phyloP scores from a whole-genome alignment of 75 land plant species.

The Picea sitchensis region DNA sequence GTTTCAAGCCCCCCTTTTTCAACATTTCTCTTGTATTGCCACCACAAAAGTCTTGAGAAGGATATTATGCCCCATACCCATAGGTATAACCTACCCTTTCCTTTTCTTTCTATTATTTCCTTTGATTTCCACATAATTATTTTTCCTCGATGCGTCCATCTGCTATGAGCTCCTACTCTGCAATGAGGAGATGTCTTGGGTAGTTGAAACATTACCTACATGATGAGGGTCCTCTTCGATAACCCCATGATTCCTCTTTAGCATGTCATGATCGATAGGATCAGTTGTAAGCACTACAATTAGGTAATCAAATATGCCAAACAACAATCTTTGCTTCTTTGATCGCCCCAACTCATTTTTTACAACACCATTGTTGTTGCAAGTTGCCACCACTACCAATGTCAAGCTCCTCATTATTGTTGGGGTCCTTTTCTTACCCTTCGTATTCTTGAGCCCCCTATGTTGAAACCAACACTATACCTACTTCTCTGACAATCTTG shows the following conservation, averaged over 20 bases:
- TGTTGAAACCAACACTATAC: constrained; percentile 70
- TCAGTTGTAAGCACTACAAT: background rate
- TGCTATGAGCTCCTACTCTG: background rate
- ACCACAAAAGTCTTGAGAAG: background rate
- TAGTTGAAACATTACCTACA: background rate
- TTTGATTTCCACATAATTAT: background rate
- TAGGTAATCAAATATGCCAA: background rate
- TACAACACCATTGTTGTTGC: background rate
- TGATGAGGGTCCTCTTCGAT: background rate
- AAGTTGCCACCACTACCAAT: constrained; percentile 24
- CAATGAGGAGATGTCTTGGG: constrained; percentile 4
- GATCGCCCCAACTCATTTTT: background rate
- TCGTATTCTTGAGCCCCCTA: constrained; percentile 64
- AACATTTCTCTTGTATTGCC: background rate
- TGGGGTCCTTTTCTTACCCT: constrained; percentile 32
- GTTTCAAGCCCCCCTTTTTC: background rate
- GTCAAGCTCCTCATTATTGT: constrained; percentile 32
- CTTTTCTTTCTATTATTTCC: constrained; percentile 3
- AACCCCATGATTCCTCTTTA: background rate
- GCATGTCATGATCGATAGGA: background rate
- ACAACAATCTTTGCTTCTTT: background rate
- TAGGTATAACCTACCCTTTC: background rate
- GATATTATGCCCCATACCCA: background rate
- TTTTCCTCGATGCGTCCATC: background rate
- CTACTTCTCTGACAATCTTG: constrained; percentile 61